phyloP scores from a whole-genome alignment of 2,329 filamentous ascomycete species.

The Lasiodiplodia theobromae region DNA sequence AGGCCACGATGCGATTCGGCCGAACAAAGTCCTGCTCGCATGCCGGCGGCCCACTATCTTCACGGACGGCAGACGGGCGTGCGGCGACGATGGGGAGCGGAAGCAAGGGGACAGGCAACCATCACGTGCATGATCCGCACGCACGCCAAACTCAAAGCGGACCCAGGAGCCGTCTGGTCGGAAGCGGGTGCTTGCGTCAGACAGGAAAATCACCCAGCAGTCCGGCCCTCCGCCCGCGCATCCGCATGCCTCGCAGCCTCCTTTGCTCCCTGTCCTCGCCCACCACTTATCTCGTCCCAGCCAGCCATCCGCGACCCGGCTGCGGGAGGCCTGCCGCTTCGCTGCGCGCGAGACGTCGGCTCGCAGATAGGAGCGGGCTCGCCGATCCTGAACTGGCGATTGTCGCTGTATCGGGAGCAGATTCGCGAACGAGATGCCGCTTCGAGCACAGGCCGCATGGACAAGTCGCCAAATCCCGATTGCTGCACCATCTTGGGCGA shows the following conservation, averaged over 20 bases:
- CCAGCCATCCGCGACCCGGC: slow-evolving; percentile 16
- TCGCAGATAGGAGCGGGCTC: slow-evolving; percentile 6
- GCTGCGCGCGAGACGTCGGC: background rate
- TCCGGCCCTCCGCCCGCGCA: slow-evolving; percentile 22
- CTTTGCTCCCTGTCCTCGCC: slow-evolving; percentile 17
- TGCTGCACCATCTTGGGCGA: slow-evolving; percentile 20
- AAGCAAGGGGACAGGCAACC: slow-evolving; percentile 17
- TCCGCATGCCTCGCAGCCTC: slow-evolving; percentile 26
- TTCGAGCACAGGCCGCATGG: slow-evolving; percentile 22
- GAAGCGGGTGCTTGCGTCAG: slow-evolving; percentile 28
- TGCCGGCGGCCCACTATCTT: slow-evolving; percentile 20
- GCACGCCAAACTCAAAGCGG: slow-evolving; percentile 25
- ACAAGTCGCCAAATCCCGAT: slow-evolving; percentile 19
- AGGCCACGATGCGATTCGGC: slow-evolving; percentile 9
- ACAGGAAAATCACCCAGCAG: slow-evolving; percentile 28
- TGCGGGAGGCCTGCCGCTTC: slow-evolving; percentile 19
- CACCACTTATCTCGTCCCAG: slow-evolving; percentile 13
- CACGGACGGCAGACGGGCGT: slow-evolving; percentile 1
- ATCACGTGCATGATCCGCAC: slow-evolving; percentile 26
- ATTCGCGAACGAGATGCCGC: slow-evolving; percentile 11
- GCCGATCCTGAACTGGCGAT: background rate
- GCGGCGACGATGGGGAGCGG: background rate
- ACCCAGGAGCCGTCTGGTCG: slow-evolving; percentile 21
- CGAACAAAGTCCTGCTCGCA: slow-evolving; percentile 12
- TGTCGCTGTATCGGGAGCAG: slow-evolving; percentile 23